Base-by-base conservation (phyloP, 306 rosid species). In the Begonia masoniana region DNA sequence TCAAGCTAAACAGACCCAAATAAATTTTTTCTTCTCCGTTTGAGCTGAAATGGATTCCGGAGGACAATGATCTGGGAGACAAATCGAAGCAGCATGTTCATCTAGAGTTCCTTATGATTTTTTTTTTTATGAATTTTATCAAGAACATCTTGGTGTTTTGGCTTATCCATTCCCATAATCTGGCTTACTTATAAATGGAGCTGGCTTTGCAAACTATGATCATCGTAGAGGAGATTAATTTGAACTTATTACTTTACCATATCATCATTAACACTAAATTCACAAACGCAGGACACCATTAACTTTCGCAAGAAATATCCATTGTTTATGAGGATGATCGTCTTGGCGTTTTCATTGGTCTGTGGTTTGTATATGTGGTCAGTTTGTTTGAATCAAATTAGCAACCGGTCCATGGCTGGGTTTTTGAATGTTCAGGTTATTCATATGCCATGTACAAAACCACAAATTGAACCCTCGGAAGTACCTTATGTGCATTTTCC, bases 351-450 rank as follows among this genome's bases (percentile, higher is more conserved):
- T 76, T 84, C 82, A 51, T 86, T 86, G 96, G 74, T 86, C 50
- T 83, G 93, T 74, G 96, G 99, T 43, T 82, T 83, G 66, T 92
- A 81, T 69, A 86, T 92, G 61, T 92, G 87, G 73, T 73, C 93
- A 24, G 74, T 92, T 75, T 86, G 96, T 76, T 56, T 86, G 52
- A 83, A 81, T 78, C 99, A 92, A 71, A 68, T 86, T 60, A 79
- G 81, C 74, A 77, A 74, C 49, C 52, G 70, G 14, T 63, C 66
- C 53, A 79, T 56, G 62, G 56, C 68, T 13, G 82, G 87, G 12
- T 57, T 77, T 70, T 57, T 79, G 51, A 77, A 71, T 52, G 67
- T 86, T 26, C 70, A 69, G 59, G 71, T 83, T 57, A 36, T 70
- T 21, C 68, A 83, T 53, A 65, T 68, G 80, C 79, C 87, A 7